Conservation (phyloP, 2,329 filamentous ascomycete genomes). For the Sarocladiaceae sp. region DNA sequence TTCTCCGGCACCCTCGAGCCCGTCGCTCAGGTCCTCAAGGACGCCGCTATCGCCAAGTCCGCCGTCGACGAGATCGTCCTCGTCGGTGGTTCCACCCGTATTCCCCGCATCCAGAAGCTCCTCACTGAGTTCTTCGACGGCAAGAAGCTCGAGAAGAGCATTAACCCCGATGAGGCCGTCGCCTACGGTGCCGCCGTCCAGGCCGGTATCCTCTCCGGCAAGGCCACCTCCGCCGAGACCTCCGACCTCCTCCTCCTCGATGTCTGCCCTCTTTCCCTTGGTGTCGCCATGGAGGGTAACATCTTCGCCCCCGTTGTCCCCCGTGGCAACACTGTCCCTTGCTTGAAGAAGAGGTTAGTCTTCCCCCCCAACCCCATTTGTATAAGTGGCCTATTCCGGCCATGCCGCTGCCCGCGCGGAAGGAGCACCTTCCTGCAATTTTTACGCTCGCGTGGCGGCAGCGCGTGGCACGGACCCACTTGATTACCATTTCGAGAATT, state of each 20-base stretch:
- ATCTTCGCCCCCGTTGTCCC: conserved; percentile 17
- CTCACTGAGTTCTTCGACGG: conserved; percentile 98
- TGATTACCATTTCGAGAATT: background rate
- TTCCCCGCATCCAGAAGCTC: conserved; percentile 97
- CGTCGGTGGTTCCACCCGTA: conserved; percentile 98
- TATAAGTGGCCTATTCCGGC: no score
- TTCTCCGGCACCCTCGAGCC: conserved; percentile 92
- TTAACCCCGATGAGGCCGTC: conserved; percentile 99
- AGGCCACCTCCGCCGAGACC: conserved; percentile 93
- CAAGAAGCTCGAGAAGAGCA: conserved; percentile 99
- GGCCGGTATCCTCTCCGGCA: conserved; percentile 96
- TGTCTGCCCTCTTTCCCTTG: conserved; percentile 91
- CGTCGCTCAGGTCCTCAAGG: conserved; percentile 94
- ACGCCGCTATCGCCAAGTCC: conserved; percentile 79
- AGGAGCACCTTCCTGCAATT: no score
- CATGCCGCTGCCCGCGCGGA: no score
- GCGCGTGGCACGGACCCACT: no score
- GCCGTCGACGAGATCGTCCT: conserved; percentile 97
- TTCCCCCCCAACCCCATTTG: no score
- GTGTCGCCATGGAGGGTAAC: conserved; percentile 93
- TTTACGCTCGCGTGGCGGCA: no score
- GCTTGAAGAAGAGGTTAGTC: conserved; percentile 60
- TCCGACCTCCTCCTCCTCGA: conserved; percentile 92
- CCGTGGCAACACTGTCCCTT: conserved; percentile 69
- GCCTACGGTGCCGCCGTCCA: conserved; percentile 98